These are phyloP conservation scores for Stagonosporopsis chrysanthemi DNA, from an alignment of 2,329 filamentous ascomycete genomes.

Conservation along the genomic window DNA sequence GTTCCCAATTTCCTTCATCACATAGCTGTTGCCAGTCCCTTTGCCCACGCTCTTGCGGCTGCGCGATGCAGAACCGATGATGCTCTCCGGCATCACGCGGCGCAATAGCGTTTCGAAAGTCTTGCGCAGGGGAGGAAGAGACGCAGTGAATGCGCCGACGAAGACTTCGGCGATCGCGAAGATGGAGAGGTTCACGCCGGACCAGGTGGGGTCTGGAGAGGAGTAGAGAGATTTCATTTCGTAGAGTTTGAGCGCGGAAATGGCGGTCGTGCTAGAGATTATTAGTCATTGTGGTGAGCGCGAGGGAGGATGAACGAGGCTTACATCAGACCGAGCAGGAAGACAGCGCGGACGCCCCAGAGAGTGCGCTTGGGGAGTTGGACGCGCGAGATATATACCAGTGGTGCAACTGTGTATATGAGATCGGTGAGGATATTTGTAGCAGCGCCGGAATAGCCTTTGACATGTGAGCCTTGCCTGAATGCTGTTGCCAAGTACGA, in stretches of 20 bases:
- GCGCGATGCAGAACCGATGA: constrained; percentile 21
- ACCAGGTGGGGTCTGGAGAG: constrained; percentile 33
- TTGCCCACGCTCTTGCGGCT: constrained; percentile 13
- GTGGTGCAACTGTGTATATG: constrained; percentile 34
- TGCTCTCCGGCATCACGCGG: constrained; percentile 29
- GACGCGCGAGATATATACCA: constrained; percentile 34
- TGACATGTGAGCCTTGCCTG: background rate
- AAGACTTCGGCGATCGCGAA: constrained; percentile 37
- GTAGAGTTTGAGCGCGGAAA: constrained; percentile 37
- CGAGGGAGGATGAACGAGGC: background rate
- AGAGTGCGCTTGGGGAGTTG: constrained; percentile 35
- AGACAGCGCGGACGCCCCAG: constrained; percentile 39
- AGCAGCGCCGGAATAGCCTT: constrained; percentile 36
- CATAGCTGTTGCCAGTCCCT: constrained; percentile 27
- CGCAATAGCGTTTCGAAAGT: constrained; percentile 33
- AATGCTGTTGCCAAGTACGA: no score
- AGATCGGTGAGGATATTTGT: constrained; percentile 38
- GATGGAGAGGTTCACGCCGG: constrained; percentile 33
- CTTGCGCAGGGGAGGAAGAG: constrained; percentile 36
- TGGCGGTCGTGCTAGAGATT: constrained; percentile 29
- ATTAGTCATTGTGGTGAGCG: constrained; percentile 2
- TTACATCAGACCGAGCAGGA: constrained; percentile 37
- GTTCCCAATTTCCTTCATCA: constrained; percentile 21
- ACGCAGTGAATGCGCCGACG: constrained; percentile 38
- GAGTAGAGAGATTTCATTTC: constrained; percentile 33